Percentiles rank a stretch among this genome's conserved stretches.
Evolutionary conservation across 768 basidiomycete species (phyloP).

Genomic region (Trametes punicea): DNA sequence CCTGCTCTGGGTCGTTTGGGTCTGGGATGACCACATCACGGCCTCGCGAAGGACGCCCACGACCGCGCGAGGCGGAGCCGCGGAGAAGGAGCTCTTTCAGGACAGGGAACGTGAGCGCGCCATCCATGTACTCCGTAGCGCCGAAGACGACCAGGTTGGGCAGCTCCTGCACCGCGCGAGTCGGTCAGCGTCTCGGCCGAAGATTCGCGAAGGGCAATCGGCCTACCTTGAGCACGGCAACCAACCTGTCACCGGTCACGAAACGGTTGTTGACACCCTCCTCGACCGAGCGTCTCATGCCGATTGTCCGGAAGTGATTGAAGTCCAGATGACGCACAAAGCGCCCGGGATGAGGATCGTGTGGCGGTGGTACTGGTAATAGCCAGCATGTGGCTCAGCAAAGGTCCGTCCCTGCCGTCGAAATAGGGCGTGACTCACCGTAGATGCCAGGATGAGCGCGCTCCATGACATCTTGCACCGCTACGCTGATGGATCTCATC

Average conservation of each 20-base stretch:
- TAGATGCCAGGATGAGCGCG: slow-evolving; percentile 66
- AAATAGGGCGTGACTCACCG: slow-evolving; percentile 40
- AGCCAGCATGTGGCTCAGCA: background rate
- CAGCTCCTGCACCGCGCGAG: slow-evolving; percentile 60
- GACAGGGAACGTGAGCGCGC: slow-evolving; percentile 79
- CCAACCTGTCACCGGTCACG: slow-evolving; percentile 86
- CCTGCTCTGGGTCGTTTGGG: slow-evolving; percentile 61
- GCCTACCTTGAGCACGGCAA: slow-evolving; percentile 71
- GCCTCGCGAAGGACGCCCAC: slow-evolving; percentile 66
- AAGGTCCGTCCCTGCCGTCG: slow-evolving; percentile 5
- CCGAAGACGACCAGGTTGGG: slow-evolving; percentile 85
- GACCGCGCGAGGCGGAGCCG: slow-evolving; percentile 65
- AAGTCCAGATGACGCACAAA: slow-evolving; percentile 89
- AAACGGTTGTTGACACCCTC: slow-evolving; percentile 89
- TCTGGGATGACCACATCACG: slow-evolving; percentile 49
- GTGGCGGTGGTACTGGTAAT: slow-evolving; percentile 57
- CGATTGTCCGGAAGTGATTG: slow-evolving; percentile 95
- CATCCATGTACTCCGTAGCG: slow-evolving; percentile 99
- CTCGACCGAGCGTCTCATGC: slow-evolving; percentile 89
- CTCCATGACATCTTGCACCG: slow-evolving; percentile 68
- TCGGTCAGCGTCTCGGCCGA: slow-evolving; percentile 1
- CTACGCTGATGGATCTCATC: slow-evolving; percentile 73
- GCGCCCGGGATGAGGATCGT: slow-evolving; percentile 72
- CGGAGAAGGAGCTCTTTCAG: slow-evolving; percentile 89
- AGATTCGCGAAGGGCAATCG: background rate